phyloP scores from a whole-genome alignment of 2,329 filamentous ascomycete genomes.

The Xylaria sp. region DNA sequence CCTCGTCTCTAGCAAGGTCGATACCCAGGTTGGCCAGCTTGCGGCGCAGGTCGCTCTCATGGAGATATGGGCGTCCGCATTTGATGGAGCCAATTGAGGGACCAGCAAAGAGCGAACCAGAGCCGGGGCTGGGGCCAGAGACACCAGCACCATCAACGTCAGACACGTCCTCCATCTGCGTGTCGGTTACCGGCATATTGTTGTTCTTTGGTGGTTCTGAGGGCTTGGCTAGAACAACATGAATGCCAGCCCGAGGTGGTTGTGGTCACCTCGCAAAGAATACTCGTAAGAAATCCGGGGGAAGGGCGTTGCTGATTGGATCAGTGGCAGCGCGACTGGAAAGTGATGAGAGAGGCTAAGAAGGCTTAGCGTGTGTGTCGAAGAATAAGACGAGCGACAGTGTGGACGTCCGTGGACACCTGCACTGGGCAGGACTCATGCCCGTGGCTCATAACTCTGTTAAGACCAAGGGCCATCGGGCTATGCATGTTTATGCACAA shows the following conservation, averaged over 20 bases:
- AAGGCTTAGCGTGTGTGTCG: not conserved
- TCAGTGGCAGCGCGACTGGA: not conserved
- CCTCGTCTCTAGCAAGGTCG: constrained; percentile 74
- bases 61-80: constrained; percentile 62
- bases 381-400: not conserved
- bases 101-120: constrained; percentile 10
- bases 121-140: constrained; percentile 6
- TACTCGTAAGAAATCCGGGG: not conserved
- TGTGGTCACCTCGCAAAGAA: not conserved
- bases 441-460: not conserved
- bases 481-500: not conserved
- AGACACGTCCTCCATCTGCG: constrained; percentile 11
- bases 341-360: not conserved
- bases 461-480: not conserved
- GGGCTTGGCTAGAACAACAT: constrained; percentile 3
- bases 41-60: constrained; percentile 73
- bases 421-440: not conserved
- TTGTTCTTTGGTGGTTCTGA: not conserved
- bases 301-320: not conserved
- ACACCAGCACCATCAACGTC: constrained; percentile 12
- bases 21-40: constrained; percentile 64
- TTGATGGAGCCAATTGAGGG: constrained; percentile 31
- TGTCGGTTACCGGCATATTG: constrained; percentile 14
- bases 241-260: constrained; percentile 1
- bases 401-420: no score